A percentile compares a stretch with the other conserved stretches of the same genome.
Evolutionary conservation across 179 eudicot genomes (phyloP).

Genomic region (Pouteria campechiana): DNA sequence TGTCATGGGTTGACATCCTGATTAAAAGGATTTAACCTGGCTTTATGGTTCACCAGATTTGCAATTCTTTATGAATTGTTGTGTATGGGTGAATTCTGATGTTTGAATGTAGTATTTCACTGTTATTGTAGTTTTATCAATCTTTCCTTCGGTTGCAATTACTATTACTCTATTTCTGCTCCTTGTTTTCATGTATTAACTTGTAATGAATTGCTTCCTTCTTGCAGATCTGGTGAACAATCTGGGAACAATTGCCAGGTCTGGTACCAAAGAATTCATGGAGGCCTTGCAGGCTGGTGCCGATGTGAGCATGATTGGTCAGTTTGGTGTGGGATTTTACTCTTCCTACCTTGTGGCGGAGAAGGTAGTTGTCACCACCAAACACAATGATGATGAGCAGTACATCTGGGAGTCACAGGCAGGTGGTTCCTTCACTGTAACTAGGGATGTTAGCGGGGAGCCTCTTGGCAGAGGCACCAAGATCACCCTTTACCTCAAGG

Average conservation of each 20-base stretch:
- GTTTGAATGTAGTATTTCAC: no score
- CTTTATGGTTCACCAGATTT: no score
- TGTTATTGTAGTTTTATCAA: no score
- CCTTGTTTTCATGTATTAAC: no score
- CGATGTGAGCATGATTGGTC: conserved; percentile 84
- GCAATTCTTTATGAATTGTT: no score
- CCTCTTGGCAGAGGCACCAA: conserved; percentile 69
- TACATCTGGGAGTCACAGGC: conserved; percentile 80
- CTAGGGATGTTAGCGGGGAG: conserved; percentile 54
- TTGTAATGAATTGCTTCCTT: no score
- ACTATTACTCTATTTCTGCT: no score
- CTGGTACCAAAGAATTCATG: conserved; percentile 81
- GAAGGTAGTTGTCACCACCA: conserved; percentile 62
- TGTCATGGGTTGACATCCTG: no score
- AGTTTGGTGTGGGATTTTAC: conserved; percentile 72
- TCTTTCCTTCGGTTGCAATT: no score
- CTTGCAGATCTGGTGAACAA: conserved; percentile 64
- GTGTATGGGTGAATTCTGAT: no score
- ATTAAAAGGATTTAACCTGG: no score
- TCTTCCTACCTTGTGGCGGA: conserved; percentile 74
- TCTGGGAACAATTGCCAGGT: conserved; percentile 70
- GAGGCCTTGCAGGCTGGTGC: conserved; percentile 76
- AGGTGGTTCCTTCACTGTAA: conserved; percentile 71
- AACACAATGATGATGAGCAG: conserved; percentile 74
- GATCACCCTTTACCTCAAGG: conserved; percentile 65